Evolutionary conservation across 1,284 basidiomycete genomes (phyloP), one percentile per base, ranked within the genome.

Genomic region (Ganoderma lingzhi): DNA sequence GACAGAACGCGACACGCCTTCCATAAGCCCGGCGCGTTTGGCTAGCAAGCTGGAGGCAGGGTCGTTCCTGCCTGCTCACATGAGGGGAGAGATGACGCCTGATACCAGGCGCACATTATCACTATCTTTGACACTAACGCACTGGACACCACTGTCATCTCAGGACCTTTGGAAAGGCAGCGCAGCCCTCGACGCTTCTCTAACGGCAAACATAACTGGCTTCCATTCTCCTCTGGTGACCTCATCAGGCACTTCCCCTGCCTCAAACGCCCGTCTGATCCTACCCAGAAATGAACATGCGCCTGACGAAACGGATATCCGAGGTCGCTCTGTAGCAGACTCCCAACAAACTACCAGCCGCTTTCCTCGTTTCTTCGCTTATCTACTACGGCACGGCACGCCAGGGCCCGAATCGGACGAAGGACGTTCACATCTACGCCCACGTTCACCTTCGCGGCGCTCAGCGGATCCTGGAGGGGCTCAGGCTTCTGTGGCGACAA

Each of bases 371-470:
- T 73, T 70, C 59, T 61, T 61, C 65, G 65, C 70, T 62, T 66
- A 73, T 71, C 70, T 68, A 64, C 70, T 73, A 71, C 72, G 72
- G 66, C 64, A 70, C 72, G 72, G 70, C 68, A 71, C 66, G 28
- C 72, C 67, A 55, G 58, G 68, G 59, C 66, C 70, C 63, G 70
- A 73, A 66, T 65, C 68, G 70, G 66, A 73, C 37, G 62, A 56
- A 63, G 68, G 64, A 69, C 53, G 63, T 41, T 30, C 39, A 41
- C 39, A 39, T 41, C 59, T 39, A 42, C 23, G 59, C 59, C 41
- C 59, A 39, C 59, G 39, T 61, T 42, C 59, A 61, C 59, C 37
- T 64, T 69, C 59, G 72, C 72, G 72, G 72, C 72, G 70, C 70
- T 71, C 72, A 71, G 70, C 72, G 72, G 72, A 73, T 68, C 68